Percentiles rank a stretch among this genome's conserved stretches.
These are phyloP conservation scores for Aspergillus awamori DNA, from an alignment of 2,329 filamentous ascomycete species.

Conservation along the genomic window DNA sequence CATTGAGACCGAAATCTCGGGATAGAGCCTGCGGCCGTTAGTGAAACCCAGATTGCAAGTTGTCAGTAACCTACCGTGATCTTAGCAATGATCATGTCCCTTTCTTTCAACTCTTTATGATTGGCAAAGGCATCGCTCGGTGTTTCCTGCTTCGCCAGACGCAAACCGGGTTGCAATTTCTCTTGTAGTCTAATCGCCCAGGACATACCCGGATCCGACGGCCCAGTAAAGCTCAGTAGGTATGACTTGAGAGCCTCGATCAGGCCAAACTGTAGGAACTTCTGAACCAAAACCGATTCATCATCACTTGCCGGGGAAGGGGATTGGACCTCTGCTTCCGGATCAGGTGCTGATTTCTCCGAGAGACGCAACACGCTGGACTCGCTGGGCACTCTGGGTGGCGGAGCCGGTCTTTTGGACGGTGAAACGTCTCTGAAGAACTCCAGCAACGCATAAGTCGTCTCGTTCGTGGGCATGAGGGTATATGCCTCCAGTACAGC, in stretches of 20 bases:
- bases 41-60: neutral
- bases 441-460: slow-evolving; percentile 60
- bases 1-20: slow-evolving; percentile 56
- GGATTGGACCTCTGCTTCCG: slow-evolving; percentile 55
- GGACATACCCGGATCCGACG: slow-evolving; percentile 45
- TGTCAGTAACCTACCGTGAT: slow-evolving; percentile 46
- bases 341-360: slow-evolving; percentile 54
- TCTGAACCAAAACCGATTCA: slow-evolving; percentile 56
- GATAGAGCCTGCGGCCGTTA: slow-evolving; percentile 50
- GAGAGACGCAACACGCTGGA: slow-evolving; percentile 42
- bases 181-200: slow-evolving; percentile 59
- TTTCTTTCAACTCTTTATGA: slow-evolving; percentile 53
- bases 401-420: slow-evolving; percentile 60
- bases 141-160: slow-evolving; percentile 53
- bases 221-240: slow-evolving; percentile 46
- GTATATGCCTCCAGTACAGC: slow-evolving; percentile 63
- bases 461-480: slow-evolving; percentile 58
- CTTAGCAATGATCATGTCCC: slow-evolving; percentile 60
- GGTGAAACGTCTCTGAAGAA: slow-evolving; percentile 61
- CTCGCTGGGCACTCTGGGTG: slow-evolving; percentile 59
- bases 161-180: slow-evolving; percentile 56
- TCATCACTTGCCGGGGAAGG: slow-evolving; percentile 43
- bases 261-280: slow-evolving; percentile 64
- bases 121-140: slow-evolving; percentile 55
- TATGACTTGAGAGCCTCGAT: slow-evolving; percentile 66